Base-by-base conservation (phyloP, 2,329 filamentous ascomycete genomes). In the Penicillium sp. region DNA sequence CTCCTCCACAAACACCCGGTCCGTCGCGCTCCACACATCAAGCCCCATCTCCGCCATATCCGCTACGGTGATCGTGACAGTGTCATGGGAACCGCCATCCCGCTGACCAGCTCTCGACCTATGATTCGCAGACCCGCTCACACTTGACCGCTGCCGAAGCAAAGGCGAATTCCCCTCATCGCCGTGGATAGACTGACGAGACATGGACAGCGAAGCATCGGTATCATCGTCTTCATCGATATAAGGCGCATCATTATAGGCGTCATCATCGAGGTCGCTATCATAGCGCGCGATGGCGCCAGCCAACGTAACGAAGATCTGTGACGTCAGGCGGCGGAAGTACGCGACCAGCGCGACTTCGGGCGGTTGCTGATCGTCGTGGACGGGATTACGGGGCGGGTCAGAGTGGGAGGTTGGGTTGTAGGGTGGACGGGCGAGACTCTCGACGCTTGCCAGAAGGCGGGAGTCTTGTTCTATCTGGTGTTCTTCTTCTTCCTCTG, bases 401-500 rank as follows among this genome's bases (percentile, higher is more conserved):
- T n/a, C 13, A 15, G 44, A 2, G 15, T 24, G n/a, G 10, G 34
- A 12, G 9, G 7, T 29, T 26, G 34, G 13, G 21, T 26, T 46
- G 28, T 41, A 46, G 15, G 44, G 17, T 34, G 62, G 54, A 22
- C 63, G 61, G 26, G 65, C 60, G 32, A 68, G 60, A 48, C 56
- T 65, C 42, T 71, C 68, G 9, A 65, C 56, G 46, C 62, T 66
- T 43, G 67, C 61, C 33, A 69, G 61, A 28, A 75, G 60, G 42
- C 68, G 64, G 4, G 64, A 63, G 58, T 76, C 74, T 57, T 72
- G 71, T 55, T 72, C 69, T 17, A 64, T 58, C 53, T 72, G 69
- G 15, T 63, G 62, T 26, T 75, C 72, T 48, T 78, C 74, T 52
- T 74, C 72, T 59, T 82, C 79, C 49, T 80, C 75, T 1, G 74